Evolutionary conservation across 805 yeast genomes (phyloP), one percentile per base, ranked within the genome.

Genomic region (Metschnikowia amazonensis): DNA sequence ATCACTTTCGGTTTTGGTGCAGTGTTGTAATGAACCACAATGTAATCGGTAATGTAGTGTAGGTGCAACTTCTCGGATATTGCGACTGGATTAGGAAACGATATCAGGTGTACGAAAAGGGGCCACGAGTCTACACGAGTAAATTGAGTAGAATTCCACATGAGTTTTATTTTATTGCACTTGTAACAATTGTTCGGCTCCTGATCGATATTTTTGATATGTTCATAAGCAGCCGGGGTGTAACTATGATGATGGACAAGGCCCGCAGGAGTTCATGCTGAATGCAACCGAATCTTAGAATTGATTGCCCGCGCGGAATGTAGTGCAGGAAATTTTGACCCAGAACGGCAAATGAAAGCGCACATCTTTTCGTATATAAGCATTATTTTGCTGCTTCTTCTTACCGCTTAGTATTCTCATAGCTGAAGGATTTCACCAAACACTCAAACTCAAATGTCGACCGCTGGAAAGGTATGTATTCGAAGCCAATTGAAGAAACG

Each of bases 1-100:
- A 62, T 88, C 35, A 85, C 97, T 0, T 94, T 94, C 66, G 99
- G 99, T 1, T 90, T 87, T 64, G 98, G 98, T 14, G 87, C 94
- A n/a, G 95, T 89, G 11, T 71, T 89, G 56, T 88, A 69, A 51
- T n/a, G 11, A 23, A 21, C 8, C 1, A 3, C 9, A 17, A n/a
- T 13, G 25, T n/a, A 33, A 11, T 34, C n/a, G 3, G 16, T 20
- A 21, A 21, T 21, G 17, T 17, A 34, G 9, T 34, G 37, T 10
- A 35, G 38, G 18, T 23, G 28, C 29, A 10, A 23, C 18, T 10
- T 35, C 7, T 23, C 29, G 20, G 20, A 35, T 3, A 16, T 5
- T 24, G 20, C 20, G 28, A 35, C 29, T 24, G 20, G 9, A n/a
- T n/a, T 21, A 14, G 27, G 17, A 10, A 35, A 14, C 5, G 10